A percentile compares a stretch with the other conserved stretches of the same genome.
Conservation (phyloP, 108 stramenopile genomes). For the Bacterosira constricta region DNA sequence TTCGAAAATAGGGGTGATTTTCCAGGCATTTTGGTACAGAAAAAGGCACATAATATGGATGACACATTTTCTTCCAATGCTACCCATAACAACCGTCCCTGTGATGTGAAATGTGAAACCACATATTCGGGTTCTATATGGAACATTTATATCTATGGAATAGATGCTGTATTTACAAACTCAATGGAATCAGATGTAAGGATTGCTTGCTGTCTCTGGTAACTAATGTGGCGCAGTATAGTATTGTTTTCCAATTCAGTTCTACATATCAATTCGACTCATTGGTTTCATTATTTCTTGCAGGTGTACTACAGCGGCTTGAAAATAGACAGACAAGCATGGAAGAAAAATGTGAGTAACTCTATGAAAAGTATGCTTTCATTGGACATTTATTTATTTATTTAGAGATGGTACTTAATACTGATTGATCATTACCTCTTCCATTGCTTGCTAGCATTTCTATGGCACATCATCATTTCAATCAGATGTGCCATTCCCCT, state of each 20-base stretch:
- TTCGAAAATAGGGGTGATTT: slow-evolving; percentile 4
- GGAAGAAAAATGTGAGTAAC: slow-evolving; percentile 23
- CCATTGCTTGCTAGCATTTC: slow-evolving; percentile 21
- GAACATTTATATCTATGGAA: no score
- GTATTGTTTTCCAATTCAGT: no score
- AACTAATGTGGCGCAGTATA: no score
- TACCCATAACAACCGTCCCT: no score
- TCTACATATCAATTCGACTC: no score
- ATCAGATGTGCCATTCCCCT: slow-evolving; percentile 68
- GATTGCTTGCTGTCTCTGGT: no score
- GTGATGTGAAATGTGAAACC: no score
- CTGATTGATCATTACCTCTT: neutral
- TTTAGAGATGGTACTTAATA: neutral
- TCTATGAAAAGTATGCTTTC: neutral
- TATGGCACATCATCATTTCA: slow-evolving; percentile 74
- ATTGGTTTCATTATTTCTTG: neutral
- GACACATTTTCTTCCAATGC: slow-evolving; percentile 18
- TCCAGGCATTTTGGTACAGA: slow-evolving; percentile 1
- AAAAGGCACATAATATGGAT: neutral
- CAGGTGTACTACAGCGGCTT: slow-evolving; percentile 5
- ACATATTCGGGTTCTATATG: no score
- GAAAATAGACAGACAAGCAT: slow-evolving; percentile 2
- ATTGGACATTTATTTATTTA: neutral
- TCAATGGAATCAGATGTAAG: no score
- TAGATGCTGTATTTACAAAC: no score